Conservation (phyloP, 176 grass and related monocot genomes). For the Aegilops sharonensis region DNA sequence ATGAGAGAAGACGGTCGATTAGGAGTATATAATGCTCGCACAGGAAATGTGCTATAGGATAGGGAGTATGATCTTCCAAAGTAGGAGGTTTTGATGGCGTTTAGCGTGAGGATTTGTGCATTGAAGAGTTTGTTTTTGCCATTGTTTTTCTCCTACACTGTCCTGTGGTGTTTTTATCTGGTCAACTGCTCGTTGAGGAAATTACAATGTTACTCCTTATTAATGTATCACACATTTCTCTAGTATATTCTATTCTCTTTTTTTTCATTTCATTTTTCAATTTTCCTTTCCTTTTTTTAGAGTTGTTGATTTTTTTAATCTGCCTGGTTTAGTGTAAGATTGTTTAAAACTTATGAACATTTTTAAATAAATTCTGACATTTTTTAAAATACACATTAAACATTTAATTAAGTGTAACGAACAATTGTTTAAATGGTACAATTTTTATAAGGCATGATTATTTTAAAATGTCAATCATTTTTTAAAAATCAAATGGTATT, state of each 20-base stretch:
- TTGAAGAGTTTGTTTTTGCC: constrained; percentile 28
- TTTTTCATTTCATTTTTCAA: too few relatives aligned
- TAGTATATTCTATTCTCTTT: neutral
- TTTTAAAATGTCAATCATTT: too few relatives aligned
- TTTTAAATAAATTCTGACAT: too few relatives aligned
- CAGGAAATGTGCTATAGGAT: constrained; percentile 26
- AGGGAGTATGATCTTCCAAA: constrained; percentile 16
- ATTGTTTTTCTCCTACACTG: neutral
- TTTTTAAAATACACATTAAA: too few relatives aligned
- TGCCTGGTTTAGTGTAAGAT: too few relatives aligned
- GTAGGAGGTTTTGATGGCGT: constrained; percentile 29
- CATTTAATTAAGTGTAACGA: too few relatives aligned
- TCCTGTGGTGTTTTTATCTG: neutral
- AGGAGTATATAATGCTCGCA: neutral
- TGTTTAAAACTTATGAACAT: too few relatives aligned
- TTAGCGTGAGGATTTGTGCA: constrained; percentile 36
- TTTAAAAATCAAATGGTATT: too few relatives aligned
- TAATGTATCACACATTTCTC: neutral
- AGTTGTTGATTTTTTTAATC: too few relatives aligned
- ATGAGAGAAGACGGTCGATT: constrained; percentile 1
- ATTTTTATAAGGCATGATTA: too few relatives aligned
- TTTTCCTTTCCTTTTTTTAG: too few relatives aligned
- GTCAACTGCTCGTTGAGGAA: neutral
- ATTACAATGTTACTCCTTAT: neutral
- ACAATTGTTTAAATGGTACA: too few relatives aligned